Percentiles rank a stretch among this genome's conserved stretches.
Conservation (phyloP, 208 protist genomes). For the Leishmania gerbilli region DNA sequence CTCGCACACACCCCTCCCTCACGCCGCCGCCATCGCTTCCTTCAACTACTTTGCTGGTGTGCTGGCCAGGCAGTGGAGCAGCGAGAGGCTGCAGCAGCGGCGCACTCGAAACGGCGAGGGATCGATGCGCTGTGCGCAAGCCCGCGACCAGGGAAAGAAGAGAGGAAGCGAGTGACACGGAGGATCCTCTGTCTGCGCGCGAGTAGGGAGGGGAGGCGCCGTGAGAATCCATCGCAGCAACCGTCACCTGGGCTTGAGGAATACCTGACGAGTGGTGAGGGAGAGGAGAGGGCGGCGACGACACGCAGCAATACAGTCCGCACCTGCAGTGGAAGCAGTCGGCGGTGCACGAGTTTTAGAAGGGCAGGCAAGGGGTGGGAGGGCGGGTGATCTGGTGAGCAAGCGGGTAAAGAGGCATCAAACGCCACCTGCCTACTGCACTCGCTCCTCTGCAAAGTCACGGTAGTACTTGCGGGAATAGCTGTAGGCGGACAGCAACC, state of each 20-base stretch:
- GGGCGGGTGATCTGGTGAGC: neutral
- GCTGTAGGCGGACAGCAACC: conserved; percentile 12
- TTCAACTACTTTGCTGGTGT: neutral
- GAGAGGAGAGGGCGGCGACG: neutral
- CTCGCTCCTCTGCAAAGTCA: conserved; percentile 6
- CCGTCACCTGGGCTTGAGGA: neutral
- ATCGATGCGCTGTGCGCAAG: neutral
- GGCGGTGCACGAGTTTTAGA: neutral
- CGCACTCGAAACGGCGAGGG: neutral
- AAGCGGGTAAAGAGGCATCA: neutral
- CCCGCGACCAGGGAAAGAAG: neutral
- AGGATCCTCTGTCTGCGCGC: neutral
- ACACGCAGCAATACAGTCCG: neutral
- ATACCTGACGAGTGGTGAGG: neutral
- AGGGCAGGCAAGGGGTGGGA: neutral
- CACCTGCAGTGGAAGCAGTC: neutral
- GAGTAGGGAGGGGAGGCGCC: neutral
- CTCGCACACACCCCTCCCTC: neutral
- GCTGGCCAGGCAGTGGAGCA: neutral
- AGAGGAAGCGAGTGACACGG: neutral
- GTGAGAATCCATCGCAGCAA: neutral
- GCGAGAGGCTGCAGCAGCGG: neutral
- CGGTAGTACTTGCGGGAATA: conserved; percentile 32
- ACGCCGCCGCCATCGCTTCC: neutral
- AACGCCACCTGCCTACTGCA: neutral